Percentiles rank a stretch among this genome's conserved stretches.
phyloP scores from a whole-genome alignment of 495 filamentous ascomycete species.

The Lophium mytilinum region DNA sequence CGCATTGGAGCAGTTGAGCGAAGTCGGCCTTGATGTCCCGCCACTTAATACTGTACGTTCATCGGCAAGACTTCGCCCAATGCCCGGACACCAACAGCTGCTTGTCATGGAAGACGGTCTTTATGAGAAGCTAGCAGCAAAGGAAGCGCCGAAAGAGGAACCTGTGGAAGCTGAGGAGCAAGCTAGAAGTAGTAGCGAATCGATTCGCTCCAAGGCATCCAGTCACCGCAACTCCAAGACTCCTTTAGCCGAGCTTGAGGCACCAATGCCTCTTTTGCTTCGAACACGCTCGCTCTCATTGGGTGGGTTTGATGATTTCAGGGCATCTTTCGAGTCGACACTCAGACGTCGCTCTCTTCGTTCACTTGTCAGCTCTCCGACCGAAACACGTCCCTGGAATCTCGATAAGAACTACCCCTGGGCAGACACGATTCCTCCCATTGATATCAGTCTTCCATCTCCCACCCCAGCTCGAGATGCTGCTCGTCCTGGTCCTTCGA shows the following conservation, averaged over 20 bases:
- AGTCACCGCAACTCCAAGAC: conserved; percentile 7
- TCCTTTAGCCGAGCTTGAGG: conserved; percentile 21
- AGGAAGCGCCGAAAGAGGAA: conserved; percentile 5
- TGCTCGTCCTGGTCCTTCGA: conserved; percentile 12
- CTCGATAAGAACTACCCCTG: conserved; percentile 35
- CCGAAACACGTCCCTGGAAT: conserved; percentile 32
- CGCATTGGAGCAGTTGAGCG: conserved; percentile 23
- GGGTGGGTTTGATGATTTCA: conserved; percentile 2
- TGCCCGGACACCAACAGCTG: conserved; percentile 18
- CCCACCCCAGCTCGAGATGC: conserved; percentile 15
- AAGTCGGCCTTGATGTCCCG: conserved; percentile 15
- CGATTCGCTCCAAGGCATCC: background rate
- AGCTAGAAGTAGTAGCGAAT: background rate
- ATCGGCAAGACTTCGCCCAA: conserved; percentile 16
- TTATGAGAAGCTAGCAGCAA: conserved; percentile 19
- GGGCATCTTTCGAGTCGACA: conserved; percentile 10
- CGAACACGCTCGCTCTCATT: conserved; percentile 19
- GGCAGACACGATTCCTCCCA: conserved; percentile 19
- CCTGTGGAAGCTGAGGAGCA: background rate
- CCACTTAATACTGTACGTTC: conserved; percentile 10
- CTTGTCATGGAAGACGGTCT: conserved; percentile 19
- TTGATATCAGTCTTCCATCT: conserved; percentile 31
- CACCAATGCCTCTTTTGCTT: conserved; percentile 11
- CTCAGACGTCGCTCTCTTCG: conserved; percentile 11
- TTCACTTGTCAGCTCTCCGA: conserved; percentile 9